These are phyloP conservation scores for Adiantum capillusveneris DNA, from an alignment of 75 land plant genomes.

Conservation along the genomic window DNA sequence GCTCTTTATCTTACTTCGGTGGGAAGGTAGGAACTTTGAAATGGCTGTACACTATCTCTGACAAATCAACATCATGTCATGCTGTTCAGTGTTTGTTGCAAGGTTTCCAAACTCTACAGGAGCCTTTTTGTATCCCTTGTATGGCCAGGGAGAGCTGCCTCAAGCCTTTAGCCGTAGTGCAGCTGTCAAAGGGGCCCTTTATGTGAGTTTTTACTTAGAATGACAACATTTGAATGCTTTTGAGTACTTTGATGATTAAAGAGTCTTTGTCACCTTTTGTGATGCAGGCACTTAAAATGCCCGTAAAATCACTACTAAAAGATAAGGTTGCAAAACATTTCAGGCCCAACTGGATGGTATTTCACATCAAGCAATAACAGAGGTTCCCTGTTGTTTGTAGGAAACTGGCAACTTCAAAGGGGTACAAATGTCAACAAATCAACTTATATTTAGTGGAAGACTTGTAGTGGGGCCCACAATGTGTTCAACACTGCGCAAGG, in stretches of 20 bases:
- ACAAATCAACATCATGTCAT: no score
- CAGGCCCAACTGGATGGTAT: no score
- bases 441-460: slow-evolving; percentile 54
- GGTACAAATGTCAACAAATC: slow-evolving; percentile 58
- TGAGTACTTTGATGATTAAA: no score
- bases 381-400: slow-evolving; percentile 30
- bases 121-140: slow-evolving; percentile 84
- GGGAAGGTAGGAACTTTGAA: slow-evolving; percentile 44
- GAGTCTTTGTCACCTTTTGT: neutral
- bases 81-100: neutral
- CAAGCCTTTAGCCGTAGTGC: slow-evolving; percentile 95
- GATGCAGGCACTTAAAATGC: slow-evolving; percentile 63
- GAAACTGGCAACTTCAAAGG: slow-evolving; percentile 55
- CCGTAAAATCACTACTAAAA: slow-evolving; percentile 27
- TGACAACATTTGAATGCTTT: no score
- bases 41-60: no score
- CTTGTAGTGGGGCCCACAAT: slow-evolving; percentile 55
- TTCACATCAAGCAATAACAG: neutral
- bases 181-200: slow-evolving; percentile 86
- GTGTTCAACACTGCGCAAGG: slow-evolving; percentile 15
- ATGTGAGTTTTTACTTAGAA: slow-evolving; percentile 69
- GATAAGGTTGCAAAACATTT: slow-evolving; percentile 58
- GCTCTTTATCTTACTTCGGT: slow-evolving; percentile 64
- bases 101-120: slow-evolving; percentile 79
- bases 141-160: slow-evolving; percentile 91